These are phyloP conservation scores for Amylocystis lapponica DNA, from an alignment of 768 basidiomycete genomes.

Conservation along the genomic window DNA sequence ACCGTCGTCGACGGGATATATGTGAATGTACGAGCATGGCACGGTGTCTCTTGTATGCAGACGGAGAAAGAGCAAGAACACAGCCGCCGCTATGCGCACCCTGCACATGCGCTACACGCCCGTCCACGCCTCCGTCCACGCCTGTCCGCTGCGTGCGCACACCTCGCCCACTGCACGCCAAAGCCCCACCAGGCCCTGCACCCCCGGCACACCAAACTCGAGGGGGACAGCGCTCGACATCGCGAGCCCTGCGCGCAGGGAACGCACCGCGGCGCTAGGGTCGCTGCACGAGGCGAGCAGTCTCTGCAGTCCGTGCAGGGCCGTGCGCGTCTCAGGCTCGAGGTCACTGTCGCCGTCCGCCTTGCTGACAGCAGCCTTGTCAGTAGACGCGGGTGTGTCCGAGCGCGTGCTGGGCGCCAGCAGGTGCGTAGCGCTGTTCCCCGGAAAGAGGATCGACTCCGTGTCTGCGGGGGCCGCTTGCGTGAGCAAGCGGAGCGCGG, in stretches of 20 bases:
- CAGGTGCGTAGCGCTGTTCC: conserved; percentile 12
- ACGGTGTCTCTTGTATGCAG: too few species aligned
- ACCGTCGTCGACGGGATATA: too few species aligned
- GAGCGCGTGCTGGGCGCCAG: conserved; percentile 3
- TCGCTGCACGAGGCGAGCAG: conserved; percentile 12
- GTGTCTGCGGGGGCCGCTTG: conserved; percentile 20
- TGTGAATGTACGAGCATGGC: too few species aligned
- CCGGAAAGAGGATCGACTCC: conserved; percentile 30
- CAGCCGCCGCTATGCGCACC: too few species aligned
- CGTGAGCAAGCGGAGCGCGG: conserved; percentile 32
- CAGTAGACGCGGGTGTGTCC: not conserved
- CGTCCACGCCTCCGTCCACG: conserved; percentile 19
- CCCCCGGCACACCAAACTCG: conserved; percentile 8
- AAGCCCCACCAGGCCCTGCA: conserved; percentile 7
- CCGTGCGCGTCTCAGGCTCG: not conserved
- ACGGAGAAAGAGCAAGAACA: too few species aligned
- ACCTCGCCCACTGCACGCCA: conserved; percentile 16
- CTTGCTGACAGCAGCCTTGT: too few species aligned
- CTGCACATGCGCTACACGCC: too few species aligned
- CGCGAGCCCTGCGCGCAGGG: conserved; percentile 12
- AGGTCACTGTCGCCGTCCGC: not conserved
- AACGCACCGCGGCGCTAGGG: conserved; percentile 11
- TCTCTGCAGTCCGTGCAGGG: conserved; percentile 8
- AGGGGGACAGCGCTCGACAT: conserved; percentile 1
- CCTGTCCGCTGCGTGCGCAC: conserved; percentile 14